Base-by-base conservation (phyloP, 306 rosid species). In the Adenanthera pavonina region DNA sequence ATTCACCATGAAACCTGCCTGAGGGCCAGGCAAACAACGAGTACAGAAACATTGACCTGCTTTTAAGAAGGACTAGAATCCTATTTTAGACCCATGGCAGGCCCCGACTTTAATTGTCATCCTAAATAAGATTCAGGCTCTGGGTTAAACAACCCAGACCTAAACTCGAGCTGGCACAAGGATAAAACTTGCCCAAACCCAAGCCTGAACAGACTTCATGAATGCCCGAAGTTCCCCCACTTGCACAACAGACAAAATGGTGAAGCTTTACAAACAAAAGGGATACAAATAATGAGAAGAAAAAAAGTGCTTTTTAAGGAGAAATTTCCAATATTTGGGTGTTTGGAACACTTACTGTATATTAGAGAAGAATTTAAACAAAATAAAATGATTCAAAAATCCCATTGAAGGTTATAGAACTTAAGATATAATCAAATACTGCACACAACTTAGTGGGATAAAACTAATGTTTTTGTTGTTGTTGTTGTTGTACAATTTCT, bases 191-290 rank as follows among this genome's bases (percentile, higher is more conserved):
- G 1, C 43, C 38, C 60, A 44, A 25, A 14, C 16, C 62, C 78
- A 59, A 72, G 57, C 25, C 60, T 41, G 51, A 16, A n/a, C 34
- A 85, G 74, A 34, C 46, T 61, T 75, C 61, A 20, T 46, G 53
- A 44, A 75, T 34, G 19, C 72, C 75, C 56, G n/a, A 72, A 72
- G 30, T 74, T 70, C 30, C 52, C 69, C 46, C 43, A 86, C 75
- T 41, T 35, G 38, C 82, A 79, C 61, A 68, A 34, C 44, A 74
- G 19, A 69, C 71, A 81, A 72, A 46, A 78, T 19, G 6, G 61
- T 47, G 2, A 56, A 35, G 41, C 44, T 14, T 15, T 48, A 15
- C 60, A 66, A 78, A 67, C 19, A 43, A n/a, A 41, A 64, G 72
- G 35, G 12, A 49, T 46, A 69, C 73, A n/a, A 34, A 69, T 82